Evolutionary conservation across 352 stramenopile species (phyloP).

Genomic region (Phytophthora sp.): DNA sequence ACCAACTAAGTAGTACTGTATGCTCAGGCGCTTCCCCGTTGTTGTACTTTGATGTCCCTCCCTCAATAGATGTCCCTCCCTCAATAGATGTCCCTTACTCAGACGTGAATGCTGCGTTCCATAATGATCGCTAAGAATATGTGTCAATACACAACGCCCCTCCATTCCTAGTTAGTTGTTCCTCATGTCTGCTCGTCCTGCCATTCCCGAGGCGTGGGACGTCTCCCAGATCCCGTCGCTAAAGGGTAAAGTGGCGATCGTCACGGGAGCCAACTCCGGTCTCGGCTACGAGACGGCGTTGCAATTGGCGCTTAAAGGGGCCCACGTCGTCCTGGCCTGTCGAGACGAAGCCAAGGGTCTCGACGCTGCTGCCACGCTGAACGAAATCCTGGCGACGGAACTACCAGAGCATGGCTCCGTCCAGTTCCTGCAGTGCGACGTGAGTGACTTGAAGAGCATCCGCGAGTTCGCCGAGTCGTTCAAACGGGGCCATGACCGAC

Average conservation of each 20-base stretch:
- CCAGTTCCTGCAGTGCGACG: slow-evolving; percentile 54
- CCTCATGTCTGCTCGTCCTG: not conserved
- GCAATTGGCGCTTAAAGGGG: slow-evolving; percentile 35
- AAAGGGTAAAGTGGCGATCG: slow-evolving; percentile 38
- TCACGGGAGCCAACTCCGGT: slow-evolving; percentile 46
- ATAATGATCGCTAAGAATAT: slow-evolving; percentile 11
- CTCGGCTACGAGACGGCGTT: slow-evolving; percentile 42
- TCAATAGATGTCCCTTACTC: no score
- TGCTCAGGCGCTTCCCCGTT: no score
- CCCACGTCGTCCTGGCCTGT: slow-evolving; percentile 44
- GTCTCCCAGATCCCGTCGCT: slow-evolving; percentile 34
- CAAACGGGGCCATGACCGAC: slow-evolving; percentile 20
- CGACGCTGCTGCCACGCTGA: slow-evolving; percentile 32
- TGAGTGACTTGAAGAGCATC: slow-evolving; percentile 49
- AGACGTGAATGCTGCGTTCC: no score
- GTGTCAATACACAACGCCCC: not conserved
- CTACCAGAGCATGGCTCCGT: slow-evolving; percentile 24
- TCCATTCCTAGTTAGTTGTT: not conserved
- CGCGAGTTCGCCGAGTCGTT: slow-evolving; percentile 39
- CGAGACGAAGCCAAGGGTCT: slow-evolving; percentile 25
- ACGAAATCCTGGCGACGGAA: slow-evolving; percentile 7
- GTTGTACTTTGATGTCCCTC: no score
- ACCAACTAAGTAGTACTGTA: no score
- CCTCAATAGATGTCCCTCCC: no score
- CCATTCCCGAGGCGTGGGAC: slow-evolving; percentile 17